Percentiles rank a stretch among this genome's conserved stretches.
phyloP scores from a whole-genome alignment of 2,329 filamentous ascomycete species.

The Cladophialophora yegresii region DNA sequence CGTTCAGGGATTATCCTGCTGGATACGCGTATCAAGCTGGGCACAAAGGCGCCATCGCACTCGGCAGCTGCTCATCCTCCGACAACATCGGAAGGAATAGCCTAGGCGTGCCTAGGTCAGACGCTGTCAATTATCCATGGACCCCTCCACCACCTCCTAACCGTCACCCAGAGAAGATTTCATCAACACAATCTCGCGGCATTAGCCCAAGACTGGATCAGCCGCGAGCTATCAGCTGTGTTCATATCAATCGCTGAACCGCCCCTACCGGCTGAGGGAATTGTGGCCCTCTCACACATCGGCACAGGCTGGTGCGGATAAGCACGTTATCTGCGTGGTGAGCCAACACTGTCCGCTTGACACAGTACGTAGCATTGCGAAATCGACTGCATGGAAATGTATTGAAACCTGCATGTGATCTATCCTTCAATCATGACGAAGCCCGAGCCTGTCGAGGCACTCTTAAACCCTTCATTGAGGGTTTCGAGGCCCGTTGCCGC shows the following conservation, averaged over 20 bases:
- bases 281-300: neutral
- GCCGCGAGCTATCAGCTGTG: neutral
- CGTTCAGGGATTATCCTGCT: conserved; percentile 9
- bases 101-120: neutral
- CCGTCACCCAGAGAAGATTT: neutral
- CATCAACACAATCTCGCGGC: neutral
- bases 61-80: neutral
- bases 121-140: neutral
- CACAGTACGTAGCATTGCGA: neutral
- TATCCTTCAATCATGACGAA: conserved; percentile 27
- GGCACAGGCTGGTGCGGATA: neutral
- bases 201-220: neutral
- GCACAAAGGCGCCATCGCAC: neutral
- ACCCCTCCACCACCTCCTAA: neutral
- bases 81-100: neutral
- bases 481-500: conserved; percentile 79
- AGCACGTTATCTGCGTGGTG: neutral
- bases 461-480: conserved; percentile 58
- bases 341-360: neutral
- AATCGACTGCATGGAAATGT: conserved; percentile 1
- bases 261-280: neutral
- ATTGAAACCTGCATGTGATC: conserved; percentile 2
- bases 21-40: neutral
- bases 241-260: neutral
- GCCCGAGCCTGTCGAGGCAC: conserved; percentile 35